Base-by-base conservation (phyloP, 805 yeast species). In the Cyberlindnera lachancei region DNA sequence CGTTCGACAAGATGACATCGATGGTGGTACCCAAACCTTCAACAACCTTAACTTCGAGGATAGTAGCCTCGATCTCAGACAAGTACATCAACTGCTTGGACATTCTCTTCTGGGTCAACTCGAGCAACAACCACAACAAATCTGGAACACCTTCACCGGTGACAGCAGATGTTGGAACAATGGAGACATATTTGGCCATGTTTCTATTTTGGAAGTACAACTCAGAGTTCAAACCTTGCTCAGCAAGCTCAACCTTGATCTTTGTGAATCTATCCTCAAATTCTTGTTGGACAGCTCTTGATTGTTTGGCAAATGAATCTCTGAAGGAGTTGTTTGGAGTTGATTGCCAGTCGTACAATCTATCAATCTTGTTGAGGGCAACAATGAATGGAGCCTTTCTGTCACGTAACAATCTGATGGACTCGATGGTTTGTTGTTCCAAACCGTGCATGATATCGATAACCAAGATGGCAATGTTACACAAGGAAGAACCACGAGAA, bases 61-160 rank as follows among this genome's bases (percentile, higher is more conserved):
- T 75, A 15, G 99, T 92, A 35, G 98, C 97, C 63, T 88, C 97
- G 38, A 92, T 79, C 56, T 81, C 76, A 22, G 96, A 79, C 45
- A 92, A 68, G 68, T 92, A 92, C 90, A 85, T 90, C 65, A 92
- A 79, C 69, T 90, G 96, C 61, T 88, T 88, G 44, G 96, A 84
- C 99, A 92, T 92, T 68, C 98, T 82, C 78, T 85, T 83, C 66
- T 92, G 97, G 12, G 98, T 92, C 52, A 92, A 74, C 63, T 92
- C 97, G 50, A 92, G 72, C 55, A 92, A 68, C 60, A 92, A 73
- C 90, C 96, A 87, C 55, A 92, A 75, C 66, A 92, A 72, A 75
- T 92, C 99, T 31, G 99, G 98, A 50, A 92, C 94, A 83, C 99
- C 99, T 66, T 92, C 99, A 60, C 99, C 99, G 11, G 96, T 88